These are phyloP conservation scores for Puccinia novopanici DNA, from an alignment of 1,284 basidiomycete genomes.

Conservation along the genomic window DNA sequence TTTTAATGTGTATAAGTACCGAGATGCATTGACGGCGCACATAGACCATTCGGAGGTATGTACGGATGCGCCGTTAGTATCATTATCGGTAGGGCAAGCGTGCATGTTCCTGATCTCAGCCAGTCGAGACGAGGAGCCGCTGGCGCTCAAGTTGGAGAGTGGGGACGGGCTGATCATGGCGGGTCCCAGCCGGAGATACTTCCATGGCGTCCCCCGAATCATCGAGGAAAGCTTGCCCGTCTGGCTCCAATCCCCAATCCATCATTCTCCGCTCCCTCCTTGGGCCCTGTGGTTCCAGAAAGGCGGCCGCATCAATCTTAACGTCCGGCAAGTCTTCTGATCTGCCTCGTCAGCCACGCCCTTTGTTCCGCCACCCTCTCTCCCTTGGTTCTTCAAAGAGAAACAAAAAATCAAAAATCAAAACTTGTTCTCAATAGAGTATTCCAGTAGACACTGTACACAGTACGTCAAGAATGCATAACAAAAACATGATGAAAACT, in stretches of 20 bases:
- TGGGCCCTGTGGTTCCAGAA: constrained; percentile 33
- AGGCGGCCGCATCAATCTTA: constrained; percentile 34
- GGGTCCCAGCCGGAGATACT: constrained; percentile 29
- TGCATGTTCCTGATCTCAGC: constrained; percentile 35
- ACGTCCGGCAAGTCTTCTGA: constrained; percentile 49
- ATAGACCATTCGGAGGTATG: constrained; percentile 46
- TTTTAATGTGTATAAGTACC: constrained; percentile 23
- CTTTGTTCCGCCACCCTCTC: too few relatives aligned
- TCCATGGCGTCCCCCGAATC: constrained; percentile 42
- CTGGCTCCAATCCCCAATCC: constrained; percentile 5
- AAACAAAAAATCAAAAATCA: too few relatives aligned
- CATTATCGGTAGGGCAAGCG: constrained; percentile 32
- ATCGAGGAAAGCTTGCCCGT: constrained; percentile 37
- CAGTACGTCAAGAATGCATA: too few relatives aligned
- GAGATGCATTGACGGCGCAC: constrained; percentile 42
- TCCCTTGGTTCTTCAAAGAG: too few relatives aligned
- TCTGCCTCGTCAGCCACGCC: background rate
- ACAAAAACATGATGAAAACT: too few relatives aligned
- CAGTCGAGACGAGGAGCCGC: constrained; percentile 25
- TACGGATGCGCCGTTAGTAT: constrained; percentile 32
- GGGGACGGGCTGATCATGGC: constrained; percentile 47
- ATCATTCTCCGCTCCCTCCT: background rate
- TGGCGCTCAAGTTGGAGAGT: constrained; percentile 37
- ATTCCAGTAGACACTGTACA: too few relatives aligned
- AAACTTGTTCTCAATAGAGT: too few relatives aligned